Conservation (phyloP, 108 stramenopile species). For the Nitzschia sp. region DNA sequence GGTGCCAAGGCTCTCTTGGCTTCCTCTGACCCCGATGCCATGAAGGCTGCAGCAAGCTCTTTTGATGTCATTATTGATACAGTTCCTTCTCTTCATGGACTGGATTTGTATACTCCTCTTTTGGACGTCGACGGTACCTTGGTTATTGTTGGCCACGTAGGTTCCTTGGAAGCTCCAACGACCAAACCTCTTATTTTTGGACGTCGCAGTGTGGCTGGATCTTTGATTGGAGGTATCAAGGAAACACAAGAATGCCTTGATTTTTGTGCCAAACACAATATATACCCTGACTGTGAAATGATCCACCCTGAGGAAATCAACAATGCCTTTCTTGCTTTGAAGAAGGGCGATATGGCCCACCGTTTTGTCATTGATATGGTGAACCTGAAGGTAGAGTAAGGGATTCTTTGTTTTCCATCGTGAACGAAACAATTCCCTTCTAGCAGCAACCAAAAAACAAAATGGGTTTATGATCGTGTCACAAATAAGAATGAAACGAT, state of each 20-base stretch:
- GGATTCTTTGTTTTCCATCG: no score
- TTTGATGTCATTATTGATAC: slow-evolving; percentile 53
- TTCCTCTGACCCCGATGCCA: slow-evolving; percentile 29
- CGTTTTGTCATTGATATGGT: slow-evolving; percentile 14
- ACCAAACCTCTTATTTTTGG: slow-evolving; percentile 14
- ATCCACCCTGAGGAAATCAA: slow-evolving; percentile 9
- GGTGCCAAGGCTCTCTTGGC: slow-evolving; percentile 35
- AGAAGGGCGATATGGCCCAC: background rate
- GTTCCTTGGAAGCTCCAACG: slow-evolving; percentile 6
- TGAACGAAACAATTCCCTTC: no score
- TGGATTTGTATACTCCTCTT: slow-evolving; percentile 22
- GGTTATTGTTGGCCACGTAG: slow-evolving; percentile 30
- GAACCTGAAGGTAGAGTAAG: background rate
- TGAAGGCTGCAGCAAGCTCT: slow-evolving; percentile 36
- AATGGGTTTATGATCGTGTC: no score
- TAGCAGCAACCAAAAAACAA: no score
- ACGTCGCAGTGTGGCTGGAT: slow-evolving; percentile 23
- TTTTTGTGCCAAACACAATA: slow-evolving; percentile 46
- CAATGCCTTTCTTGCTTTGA: background rate
- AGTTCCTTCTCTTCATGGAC: slow-evolving; percentile 35
- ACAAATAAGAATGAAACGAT: no score
- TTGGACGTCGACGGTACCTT: slow-evolving; percentile 35
- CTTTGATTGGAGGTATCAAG: slow-evolving; percentile 49
- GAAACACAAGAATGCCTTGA: slow-evolving; percentile 56
- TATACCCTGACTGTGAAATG: slow-evolving; percentile 41